Conservation (phyloP, 345 rosid species). For the Carallia brachiata region DNA sequence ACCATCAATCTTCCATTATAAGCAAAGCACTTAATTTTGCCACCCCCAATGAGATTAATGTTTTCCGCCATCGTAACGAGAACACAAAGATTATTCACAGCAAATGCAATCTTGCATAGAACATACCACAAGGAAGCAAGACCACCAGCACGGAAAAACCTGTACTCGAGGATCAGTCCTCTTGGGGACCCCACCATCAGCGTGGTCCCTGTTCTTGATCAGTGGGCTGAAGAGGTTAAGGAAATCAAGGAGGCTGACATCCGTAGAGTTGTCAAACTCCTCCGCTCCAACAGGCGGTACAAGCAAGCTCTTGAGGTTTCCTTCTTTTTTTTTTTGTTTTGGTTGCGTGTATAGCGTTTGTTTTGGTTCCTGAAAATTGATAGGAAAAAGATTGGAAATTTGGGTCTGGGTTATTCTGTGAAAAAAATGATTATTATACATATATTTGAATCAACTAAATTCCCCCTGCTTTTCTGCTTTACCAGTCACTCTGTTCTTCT, state of each 20-base stretch:
- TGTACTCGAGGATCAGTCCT: constrained; percentile 34
- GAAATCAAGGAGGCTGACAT: constrained; percentile 13
- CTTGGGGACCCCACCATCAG: constrained; percentile 33
- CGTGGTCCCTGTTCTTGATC: constrained; percentile 36
- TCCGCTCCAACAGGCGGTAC: constrained; percentile 35
- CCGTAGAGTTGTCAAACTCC: constrained; percentile 27
- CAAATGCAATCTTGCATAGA: constrained; percentile 10
- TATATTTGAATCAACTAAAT: neutral
- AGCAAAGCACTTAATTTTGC: neutral
- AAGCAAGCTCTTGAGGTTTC: constrained; percentile 43
- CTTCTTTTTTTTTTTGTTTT: too few relatives aligned
- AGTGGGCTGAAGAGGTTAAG: constrained; percentile 37
- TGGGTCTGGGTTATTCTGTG: neutral
- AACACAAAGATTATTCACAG: constrained; percentile 14
- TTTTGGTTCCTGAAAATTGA: neutral
- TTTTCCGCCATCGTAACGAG: constrained; percentile 13
- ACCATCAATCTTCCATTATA: neutral
- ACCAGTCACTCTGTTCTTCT: too few relatives aligned
- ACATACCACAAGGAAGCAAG: neutral
- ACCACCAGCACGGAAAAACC: constrained; percentile 16
- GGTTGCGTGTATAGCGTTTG: neutral
- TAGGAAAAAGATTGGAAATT: neutral
- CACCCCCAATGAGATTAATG: neutral
- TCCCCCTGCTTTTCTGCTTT: neutral
- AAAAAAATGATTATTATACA: neutral